Evolutionary conservation across 2,329 filamentous ascomycete genomes (phyloP).

Genomic region (Teratosphaeriaceae sp.): DNA sequence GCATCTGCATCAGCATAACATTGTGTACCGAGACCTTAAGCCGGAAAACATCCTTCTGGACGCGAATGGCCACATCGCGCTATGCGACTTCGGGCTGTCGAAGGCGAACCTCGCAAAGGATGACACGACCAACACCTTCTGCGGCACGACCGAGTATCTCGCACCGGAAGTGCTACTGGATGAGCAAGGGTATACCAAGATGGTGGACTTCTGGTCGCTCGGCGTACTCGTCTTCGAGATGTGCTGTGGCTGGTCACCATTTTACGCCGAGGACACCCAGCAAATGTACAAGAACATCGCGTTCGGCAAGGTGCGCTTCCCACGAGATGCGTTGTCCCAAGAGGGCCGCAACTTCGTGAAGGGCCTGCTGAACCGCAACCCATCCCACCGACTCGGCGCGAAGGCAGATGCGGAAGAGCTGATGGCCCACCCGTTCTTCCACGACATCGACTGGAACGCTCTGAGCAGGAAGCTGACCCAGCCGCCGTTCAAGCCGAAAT

Average conservation of each 20-base stretch:
- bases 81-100: conserved; percentile 95
- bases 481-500: conserved; percentile 94
- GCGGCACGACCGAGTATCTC: conserved; percentile 94
- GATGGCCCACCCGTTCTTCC: conserved; percentile 91
- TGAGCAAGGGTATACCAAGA: conserved; percentile 97
- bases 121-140: conserved; percentile 98
- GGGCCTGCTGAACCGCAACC: conserved; percentile 92
- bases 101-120: conserved; percentile 97
- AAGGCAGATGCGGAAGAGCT: conserved; percentile 88
- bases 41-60: conserved; percentile 96
- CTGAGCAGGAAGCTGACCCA: conserved; percentile 86
- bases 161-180: conserved; percentile 93
- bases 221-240: conserved; percentile 98
- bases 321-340: conserved; percentile 84
- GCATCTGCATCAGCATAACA: conserved; percentile 93
- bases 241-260: conserved; percentile 99
- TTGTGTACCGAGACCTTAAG: conserved; percentile 95
- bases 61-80: conserved; percentile 93
- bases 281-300: conserved; percentile 99
- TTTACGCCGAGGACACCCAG: conserved; percentile 97
- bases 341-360: conserved; percentile 98
- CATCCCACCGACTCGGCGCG: conserved; percentile 87
- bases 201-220: conserved; percentile 99
- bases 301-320: conserved; percentile 96
- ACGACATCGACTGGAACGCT: conserved; percentile 86